Conservation (phyloP, 2,329 filamentous ascomycete genomes). For the Aureobasidium sp. region DNA sequence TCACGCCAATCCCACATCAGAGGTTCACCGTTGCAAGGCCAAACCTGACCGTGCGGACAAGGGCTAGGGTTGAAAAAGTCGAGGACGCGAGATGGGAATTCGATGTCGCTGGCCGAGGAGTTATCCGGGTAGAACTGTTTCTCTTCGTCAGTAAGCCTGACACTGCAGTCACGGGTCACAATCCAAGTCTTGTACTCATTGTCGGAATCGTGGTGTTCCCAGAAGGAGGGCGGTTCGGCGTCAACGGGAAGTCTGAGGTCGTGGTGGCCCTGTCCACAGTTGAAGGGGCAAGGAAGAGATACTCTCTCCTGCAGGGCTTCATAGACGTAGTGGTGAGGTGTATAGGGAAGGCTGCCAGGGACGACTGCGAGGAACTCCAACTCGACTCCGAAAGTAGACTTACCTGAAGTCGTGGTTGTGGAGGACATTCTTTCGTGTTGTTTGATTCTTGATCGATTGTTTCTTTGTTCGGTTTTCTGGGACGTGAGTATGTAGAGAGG, state of each 20-base stretch:
- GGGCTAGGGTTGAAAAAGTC: neutral
- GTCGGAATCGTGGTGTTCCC: neutral
- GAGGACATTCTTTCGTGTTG: neutral
- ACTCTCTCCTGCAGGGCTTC: neutral
- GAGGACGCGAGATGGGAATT: neutral
- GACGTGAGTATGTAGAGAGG: too few relatives aligned
- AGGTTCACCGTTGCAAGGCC: neutral
- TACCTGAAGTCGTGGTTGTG: neutral
- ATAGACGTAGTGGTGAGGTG: neutral
- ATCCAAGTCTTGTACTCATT: neutral
- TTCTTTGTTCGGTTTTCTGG: neutral
- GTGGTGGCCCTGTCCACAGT: neutral
- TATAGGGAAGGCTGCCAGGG: neutral
- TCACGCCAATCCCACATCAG: neutral
- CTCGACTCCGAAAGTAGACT: constrained; percentile 1
- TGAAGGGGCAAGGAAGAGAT: neutral
- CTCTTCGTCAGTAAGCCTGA: neutral
- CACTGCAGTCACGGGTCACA: neutral
- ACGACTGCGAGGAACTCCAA: neutral
- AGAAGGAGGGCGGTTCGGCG: neutral
- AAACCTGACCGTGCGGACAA: neutral
- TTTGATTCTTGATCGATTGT: neutral
- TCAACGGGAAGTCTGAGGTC: neutral
- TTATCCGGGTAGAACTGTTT: neutral
- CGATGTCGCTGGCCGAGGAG: neutral